Base-by-base conservation (phyloP, 2,329 filamentous ascomycete species). In the Bipolaris oryzae region DNA sequence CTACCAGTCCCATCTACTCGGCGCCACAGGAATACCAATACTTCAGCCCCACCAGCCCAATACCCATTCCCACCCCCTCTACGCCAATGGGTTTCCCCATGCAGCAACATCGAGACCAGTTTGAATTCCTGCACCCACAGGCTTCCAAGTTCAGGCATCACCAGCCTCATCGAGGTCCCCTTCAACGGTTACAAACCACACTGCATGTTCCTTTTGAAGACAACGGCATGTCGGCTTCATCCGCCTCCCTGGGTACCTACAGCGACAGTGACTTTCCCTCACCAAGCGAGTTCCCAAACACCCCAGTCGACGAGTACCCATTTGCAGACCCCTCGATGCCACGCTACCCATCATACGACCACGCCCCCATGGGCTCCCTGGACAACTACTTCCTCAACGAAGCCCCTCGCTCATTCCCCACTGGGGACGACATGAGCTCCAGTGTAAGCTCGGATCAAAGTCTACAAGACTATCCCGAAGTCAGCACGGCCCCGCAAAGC, bases 241-340 rank as follows among this genome's bases (percentile, higher is more conserved):
- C 77, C 7, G 77, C 77, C 46, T 80, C 80, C 6, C 66, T 80
- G 20, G 77, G 77, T 48, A 80, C 79, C 15, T 82, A 78, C 63
- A 77, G 78, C 51, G 79, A 81, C 55, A 78, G 78, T 52, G 80
- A 81, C 57, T 81, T 78, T 55, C 76, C 77, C 31, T 80, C 79
- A 18, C 80, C 80, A 11, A 68, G 76, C 57, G 80, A 82, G 53
- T 81, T 76, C 53, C 78, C 80, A 16, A 75, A 77, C 10, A 81
- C 80, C 16, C 78, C 80, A 23, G 77, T 78, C 7, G 77, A 78
- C 18, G 79, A 79, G 42, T 74, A 75, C 44, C 69, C 72, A 6
- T 78, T 77, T 59, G 67, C 72, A 38, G 77, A 80, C 33, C 68
- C 77, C 41, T 74, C 77, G 16, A 71, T 77, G 48, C 72, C 74